Conservation (phyloP, 805 yeast species). For the Pichia nakasei region DNA sequence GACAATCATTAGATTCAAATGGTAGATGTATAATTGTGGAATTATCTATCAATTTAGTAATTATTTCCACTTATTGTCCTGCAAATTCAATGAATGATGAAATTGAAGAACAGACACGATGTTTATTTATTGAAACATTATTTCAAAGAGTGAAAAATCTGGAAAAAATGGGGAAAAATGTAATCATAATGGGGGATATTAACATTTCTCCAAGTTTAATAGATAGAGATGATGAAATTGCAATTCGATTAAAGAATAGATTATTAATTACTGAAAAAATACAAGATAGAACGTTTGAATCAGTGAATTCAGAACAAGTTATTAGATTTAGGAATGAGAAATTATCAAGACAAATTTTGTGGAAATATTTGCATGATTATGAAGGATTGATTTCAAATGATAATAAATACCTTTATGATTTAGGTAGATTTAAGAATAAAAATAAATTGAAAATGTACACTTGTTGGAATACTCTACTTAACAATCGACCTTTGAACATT, state of each 20-base stretch:
- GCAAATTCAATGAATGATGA: slow-evolving; percentile 74
- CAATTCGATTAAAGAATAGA: slow-evolving; percentile 33
- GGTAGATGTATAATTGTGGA: slow-evolving; percentile 80
- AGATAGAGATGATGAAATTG: slow-evolving; percentile 70
- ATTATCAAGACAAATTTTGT: slow-evolving; percentile 36
- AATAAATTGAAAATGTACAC: slow-evolving; percentile 65
- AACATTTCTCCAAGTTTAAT: slow-evolving; percentile 73
- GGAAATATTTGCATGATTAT: slow-evolving; percentile 30
- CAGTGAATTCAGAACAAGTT: slow-evolving; percentile 24
- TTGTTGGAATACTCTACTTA: slow-evolving; percentile 81
- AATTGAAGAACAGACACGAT: slow-evolving; percentile 52
- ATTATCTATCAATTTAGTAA: slow-evolving; percentile 49
- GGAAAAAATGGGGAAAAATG: slow-evolving; percentile 49
- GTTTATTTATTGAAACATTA: slow-evolving; percentile 48
- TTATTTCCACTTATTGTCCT: slow-evolving; percentile 76
- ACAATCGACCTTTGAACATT: slow-evolving; percentile 69
- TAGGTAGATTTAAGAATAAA: slow-evolving; percentile 49
- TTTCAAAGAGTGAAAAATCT: slow-evolving; percentile 55
- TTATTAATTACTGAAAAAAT: slow-evolving; percentile 19
- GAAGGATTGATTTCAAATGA: slow-evolving; percentile 21
- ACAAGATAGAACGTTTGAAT: slow-evolving; percentile 26
- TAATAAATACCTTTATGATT: slow-evolving; percentile 44
- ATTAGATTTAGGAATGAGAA: slow-evolving; percentile 32
- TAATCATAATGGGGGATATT: slow-evolving; percentile 81
- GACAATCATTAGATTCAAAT: slow-evolving; percentile 58